Evolutionary conservation across 2,329 filamentous ascomycete genomes (phyloP).

Genomic region (Neonectria faginata): DNA sequence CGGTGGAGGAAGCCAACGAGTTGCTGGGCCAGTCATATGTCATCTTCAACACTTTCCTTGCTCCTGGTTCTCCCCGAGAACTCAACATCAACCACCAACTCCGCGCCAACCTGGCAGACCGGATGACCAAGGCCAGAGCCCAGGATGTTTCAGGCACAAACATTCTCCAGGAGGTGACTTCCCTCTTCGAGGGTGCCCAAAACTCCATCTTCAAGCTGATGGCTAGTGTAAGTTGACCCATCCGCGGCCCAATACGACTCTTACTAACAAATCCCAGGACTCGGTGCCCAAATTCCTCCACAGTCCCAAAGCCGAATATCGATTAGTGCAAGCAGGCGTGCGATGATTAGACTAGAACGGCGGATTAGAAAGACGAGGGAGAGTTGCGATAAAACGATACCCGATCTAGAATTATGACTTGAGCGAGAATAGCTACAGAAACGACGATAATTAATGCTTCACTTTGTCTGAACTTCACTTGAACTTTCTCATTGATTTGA

Average conservation of each 20-base stretch:
- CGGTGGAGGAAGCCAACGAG: slow-evolving; percentile 87
- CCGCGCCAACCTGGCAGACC: slow-evolving; percentile 89
- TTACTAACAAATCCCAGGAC: slow-evolving; percentile 61
- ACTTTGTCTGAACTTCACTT: background rate
- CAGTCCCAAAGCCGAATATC: slow-evolving; percentile 54
- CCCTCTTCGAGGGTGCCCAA: slow-evolving; percentile 92
- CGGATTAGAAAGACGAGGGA: background rate
- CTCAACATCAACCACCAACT: slow-evolving; percentile 97
- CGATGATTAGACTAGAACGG: slow-evolving; percentile 4
- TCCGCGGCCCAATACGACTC: accelerated
- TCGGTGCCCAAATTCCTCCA: slow-evolving; percentile 79
- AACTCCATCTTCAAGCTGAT: slow-evolving; percentile 97
- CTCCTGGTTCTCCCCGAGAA: slow-evolving; percentile 94
- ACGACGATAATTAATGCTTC: background rate
- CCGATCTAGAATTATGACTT: background rate
- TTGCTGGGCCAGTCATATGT: slow-evolving; percentile 95
- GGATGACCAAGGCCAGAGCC: slow-evolving; percentile 96
- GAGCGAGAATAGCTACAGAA: background rate
- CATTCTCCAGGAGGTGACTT: slow-evolving; percentile 88
- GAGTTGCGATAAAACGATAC: background rate
- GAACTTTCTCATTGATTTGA: background rate
- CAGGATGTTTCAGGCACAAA: slow-evolving; percentile 92
- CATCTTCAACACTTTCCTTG: slow-evolving; percentile 98
- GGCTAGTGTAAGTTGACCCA: slow-evolving; percentile 83
- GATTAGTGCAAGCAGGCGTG: slow-evolving; percentile 17